A percentile compares a stretch with the other conserved stretches of the same genome.
phyloP scores from a whole-genome alignment of 306 rosid species.

The Albizia julibrissin region DNA sequence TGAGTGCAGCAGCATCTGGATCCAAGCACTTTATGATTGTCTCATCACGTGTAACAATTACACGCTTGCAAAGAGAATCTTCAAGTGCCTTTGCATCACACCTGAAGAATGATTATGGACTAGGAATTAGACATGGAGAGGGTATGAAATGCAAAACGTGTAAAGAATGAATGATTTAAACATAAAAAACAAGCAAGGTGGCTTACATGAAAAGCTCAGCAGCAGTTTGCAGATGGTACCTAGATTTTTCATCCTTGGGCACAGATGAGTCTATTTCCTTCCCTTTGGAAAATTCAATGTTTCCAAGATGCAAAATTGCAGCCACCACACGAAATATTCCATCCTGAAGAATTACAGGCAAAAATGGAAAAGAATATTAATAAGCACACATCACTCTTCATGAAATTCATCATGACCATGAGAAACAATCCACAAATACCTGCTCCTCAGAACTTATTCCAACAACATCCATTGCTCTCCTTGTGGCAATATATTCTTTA shows the following conservation, averaged over 20 bases:
- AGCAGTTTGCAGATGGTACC: constrained; percentile 79
- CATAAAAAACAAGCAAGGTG: constrained; percentile 33
- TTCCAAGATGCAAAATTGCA: constrained; percentile 95
- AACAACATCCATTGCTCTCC: constrained; percentile 94
- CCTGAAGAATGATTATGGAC: constrained; percentile 53
- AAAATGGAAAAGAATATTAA: constrained; percentile 4
- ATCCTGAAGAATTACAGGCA: constrained; percentile 55
- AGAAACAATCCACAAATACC: constrained; percentile 54
- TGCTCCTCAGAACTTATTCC: constrained; percentile 89
- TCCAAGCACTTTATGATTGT: constrained; percentile 89
- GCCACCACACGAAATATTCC: constrained; percentile 99
- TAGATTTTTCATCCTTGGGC: constrained; percentile 92
- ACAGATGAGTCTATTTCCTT: constrained; percentile 81
- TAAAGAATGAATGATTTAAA: constrained; percentile 24
- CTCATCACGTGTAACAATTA: constrained; percentile 96
- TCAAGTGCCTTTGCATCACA: constrained; percentile 94
- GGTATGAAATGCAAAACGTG: constrained; percentile 33
- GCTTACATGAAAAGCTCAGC: constrained; percentile 91
- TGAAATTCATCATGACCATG: constrained; percentile 28
- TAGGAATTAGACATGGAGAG: constrained; percentile 32
- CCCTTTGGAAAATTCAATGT: constrained; percentile 94
- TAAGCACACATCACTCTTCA: constrained; percentile 32
- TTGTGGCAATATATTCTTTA: constrained; percentile 79
- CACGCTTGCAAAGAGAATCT: constrained; percentile 99
- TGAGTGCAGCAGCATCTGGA: constrained; percentile 88